Base-by-base conservation (phyloP, 129 eudicot genomes). In the Silybum marianum region DNA sequence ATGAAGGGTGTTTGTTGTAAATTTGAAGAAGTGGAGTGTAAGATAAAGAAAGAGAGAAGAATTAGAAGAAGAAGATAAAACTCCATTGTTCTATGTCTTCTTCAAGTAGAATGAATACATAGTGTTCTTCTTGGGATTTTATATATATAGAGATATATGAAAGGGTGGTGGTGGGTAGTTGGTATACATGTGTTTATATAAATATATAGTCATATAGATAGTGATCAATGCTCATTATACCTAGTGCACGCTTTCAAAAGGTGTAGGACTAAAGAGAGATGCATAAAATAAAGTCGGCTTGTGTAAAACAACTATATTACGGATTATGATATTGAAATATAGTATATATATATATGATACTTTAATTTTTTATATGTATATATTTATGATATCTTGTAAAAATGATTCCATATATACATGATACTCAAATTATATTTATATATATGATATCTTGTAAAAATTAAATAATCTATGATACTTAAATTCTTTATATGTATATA, bases 1-100 rank as follows among this genome's bases (percentile, higher is more conserved):
- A 28, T 51, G 44, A 75, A 75, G 46, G 79, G 28, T n/a, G 79
- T 32, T 75, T 75, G 18, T 58, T 75, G 48, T 75, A 66, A 28
- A 54, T 30, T 38, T 39, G 60, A 72, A 72, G 76, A 26, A 75
- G 44, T 54, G 21, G 71, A 75, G 18, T 75, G 71, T 60, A 58
- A 9, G 26, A 26, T 16, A 42, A 58, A 28, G 32, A 32, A 58
- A 25, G 34, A 75, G 70, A 75, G 14, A 58, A 54, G n/a, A 58
- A 75, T 18, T 9, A 75, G 9, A 54, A 51, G 2, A 30, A 11
- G 46, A 54, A 3, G 79, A 54, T 9, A 11, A 54, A 44, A 26
- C 44, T 58, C 30, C 79, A 75, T 75, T 54, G 46, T 48, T 58
- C 6, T 32, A 32, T 32, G n/a, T 40, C 9, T 40, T 75, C 10